Base-by-base conservation (phyloP, 176 grass and related monocot species). In the Ampelocalamus luodianensis region DNA sequence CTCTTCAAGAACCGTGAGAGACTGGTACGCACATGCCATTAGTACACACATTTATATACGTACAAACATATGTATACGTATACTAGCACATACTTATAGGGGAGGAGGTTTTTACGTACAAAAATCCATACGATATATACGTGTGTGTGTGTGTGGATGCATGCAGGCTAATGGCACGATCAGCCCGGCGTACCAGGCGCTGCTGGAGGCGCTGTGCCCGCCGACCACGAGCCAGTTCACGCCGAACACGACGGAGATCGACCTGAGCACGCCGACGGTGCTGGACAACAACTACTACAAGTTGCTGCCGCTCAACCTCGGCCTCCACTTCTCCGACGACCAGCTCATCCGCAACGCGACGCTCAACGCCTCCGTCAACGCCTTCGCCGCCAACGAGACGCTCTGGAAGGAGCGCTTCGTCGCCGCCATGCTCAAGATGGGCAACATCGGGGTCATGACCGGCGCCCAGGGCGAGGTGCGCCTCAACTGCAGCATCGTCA, bases 201-300 rank as follows among this genome's bases (percentile, higher is more conserved):
- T 94, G 62, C 87, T 94, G 75, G 83, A 84, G 80, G 81, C 77
- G 63, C 74, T 90, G 38, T 95, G 93, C 79, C 90, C 88, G 16
- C 26, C 90, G 8, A 82, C 63, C 46, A 65, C 63, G 3, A 1
- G 27, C 55, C 60, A n/a, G 49, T 56, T 86, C 62, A 85, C 83
- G 23, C 36, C 17, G 3, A 72, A 70, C 4, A 95, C 90, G 18
- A 86, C 87, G 6, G 80, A 49, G 55, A 83, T 95, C 55, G 90
- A 92, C 78, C 2, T 95, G 5, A 90, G 82, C 73, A 95, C 90
- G 68, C 93, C 93, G 15, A 6, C 71, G 0, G 78, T 83, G 37
- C 88, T 95, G 11, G 93, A 95, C 81, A 95, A 95, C 93, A 88
- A 74, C 73, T 95, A 91, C 86, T 91, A 88, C 82, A 91, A 85